A percentile compares a stretch with the other conserved stretches of the same genome.
Evolutionary conservation across 306 rosid species (phyloP).

Genomic region (Trifolium dubium): DNA sequence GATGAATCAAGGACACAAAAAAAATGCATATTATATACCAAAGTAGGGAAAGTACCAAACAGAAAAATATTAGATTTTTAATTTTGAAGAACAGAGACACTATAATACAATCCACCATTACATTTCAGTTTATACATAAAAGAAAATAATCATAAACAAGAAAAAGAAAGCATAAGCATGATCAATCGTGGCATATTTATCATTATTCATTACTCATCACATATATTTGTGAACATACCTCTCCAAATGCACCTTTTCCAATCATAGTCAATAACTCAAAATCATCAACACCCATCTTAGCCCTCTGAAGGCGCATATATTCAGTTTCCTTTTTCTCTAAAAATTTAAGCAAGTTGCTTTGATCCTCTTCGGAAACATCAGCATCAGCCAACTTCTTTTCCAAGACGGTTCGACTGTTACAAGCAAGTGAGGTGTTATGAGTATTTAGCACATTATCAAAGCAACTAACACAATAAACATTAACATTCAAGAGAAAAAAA

Average conservation of each 20-base stretch:
- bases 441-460: not conserved
- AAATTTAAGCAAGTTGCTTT: constrained; percentile 84
- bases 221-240: constrained; percentile 60
- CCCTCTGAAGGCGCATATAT: constrained; percentile 98
- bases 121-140: constrained; percentile 12
- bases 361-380: constrained; percentile 98
- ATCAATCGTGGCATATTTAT: constrained; percentile 3
- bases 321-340: constrained; percentile 99
- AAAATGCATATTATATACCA: constrained; percentile 9
- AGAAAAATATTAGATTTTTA: constrained; percentile 6
- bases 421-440: constrained; percentile 29
- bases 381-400: constrained; percentile 98
- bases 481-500: constrained; percentile 37
- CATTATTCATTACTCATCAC: not conserved
- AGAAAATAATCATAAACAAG: constrained; percentile 34
- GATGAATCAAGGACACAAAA: constrained; percentile 23
- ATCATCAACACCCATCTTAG: constrained; percentile 96
- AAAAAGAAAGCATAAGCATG: constrained; percentile 34
- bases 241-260: constrained; percentile 99
- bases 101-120: constrained; percentile 17
- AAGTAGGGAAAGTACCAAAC: not conserved
- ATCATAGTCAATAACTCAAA: constrained; percentile 95
- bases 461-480: constrained; percentile 26
- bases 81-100: constrained; percentile 19
- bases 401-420: constrained; percentile 72